These are phyloP conservation scores for Haberlea rhodopensis DNA, from an alignment of 257 asterid genomes.

Conservation along the genomic window DNA sequence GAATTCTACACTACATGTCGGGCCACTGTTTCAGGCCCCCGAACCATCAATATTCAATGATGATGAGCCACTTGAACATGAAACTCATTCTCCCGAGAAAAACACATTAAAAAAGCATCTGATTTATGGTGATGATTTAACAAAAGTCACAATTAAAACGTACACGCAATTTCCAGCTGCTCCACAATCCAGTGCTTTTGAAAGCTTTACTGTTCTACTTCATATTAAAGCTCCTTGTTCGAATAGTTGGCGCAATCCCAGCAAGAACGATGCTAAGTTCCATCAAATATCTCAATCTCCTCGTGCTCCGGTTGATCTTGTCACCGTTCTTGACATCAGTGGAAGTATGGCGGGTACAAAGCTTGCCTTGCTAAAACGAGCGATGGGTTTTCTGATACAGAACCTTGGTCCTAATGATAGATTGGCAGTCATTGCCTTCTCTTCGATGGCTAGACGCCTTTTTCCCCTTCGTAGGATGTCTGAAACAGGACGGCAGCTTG, in stretches of 20 bases:
- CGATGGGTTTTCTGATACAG: conserved; percentile 97
- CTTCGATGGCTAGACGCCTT: conserved; percentile 92
- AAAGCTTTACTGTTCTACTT: conserved; percentile 61
- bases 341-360: conserved; percentile 99
- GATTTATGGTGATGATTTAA: conserved; percentile 29
- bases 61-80: conserved; percentile 72
- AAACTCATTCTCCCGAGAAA: conserved; percentile 30
- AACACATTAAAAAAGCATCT: conserved; percentile 29
- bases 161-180: conserved; percentile 73
- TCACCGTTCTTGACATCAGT: conserved; percentile 91
- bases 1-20: conserved; percentile 45
- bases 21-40: conserved; percentile 47
- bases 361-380: conserved; percentile 89
- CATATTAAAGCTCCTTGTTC: conserved; percentile 89
- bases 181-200: conserved; percentile 37
- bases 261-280: conserved; percentile 28
- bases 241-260: conserved; percentile 37
- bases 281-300: conserved; percentile 46
- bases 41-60: conserved; percentile 86
- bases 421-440: conserved; percentile 88
- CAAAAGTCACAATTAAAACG: conserved; percentile 53
- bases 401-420: conserved; percentile 91
- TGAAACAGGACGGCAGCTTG: conserved; percentile 81
- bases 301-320: conserved; percentile 97
- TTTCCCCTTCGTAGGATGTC: conserved; percentile 91